Evolutionary conservation across 2,329 filamentous ascomycete genomes (phyloP).

Genomic region (Pseudogymnoascus sp.): DNA sequence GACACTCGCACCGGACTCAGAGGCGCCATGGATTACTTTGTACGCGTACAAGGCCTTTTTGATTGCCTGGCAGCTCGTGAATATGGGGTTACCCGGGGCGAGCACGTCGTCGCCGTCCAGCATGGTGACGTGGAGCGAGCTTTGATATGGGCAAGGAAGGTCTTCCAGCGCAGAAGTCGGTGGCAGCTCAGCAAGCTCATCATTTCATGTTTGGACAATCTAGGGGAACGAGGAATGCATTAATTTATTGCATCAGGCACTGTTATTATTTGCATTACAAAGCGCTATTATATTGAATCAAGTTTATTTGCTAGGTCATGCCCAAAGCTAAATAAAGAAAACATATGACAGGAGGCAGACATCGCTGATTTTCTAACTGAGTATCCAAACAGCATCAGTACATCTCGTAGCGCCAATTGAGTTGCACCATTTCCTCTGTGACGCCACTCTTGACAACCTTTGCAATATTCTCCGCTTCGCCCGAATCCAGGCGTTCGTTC

Average conservation of each 20-base stretch:
- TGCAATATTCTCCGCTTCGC: conserved; percentile 31
- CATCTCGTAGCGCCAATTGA: conserved; percentile 40
- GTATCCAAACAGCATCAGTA: conserved; percentile 26
- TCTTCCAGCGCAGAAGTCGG: conserved; percentile 27
- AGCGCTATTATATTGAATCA: conserved; percentile 4
- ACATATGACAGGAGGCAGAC: not conserved
- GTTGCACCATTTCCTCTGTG: conserved; percentile 37
- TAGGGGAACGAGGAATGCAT: conserved; percentile 13
- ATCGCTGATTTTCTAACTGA: not conserved
- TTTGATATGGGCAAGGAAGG: conserved; percentile 29
- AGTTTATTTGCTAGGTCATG: not conserved
- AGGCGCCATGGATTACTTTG: conserved; percentile 35
- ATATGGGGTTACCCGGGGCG: conserved; percentile 27
- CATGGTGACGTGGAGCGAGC: conserved; percentile 29
- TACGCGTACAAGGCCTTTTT: conserved; percentile 37
- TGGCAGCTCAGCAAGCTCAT: conserved; percentile 31
- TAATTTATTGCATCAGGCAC: not conserved
- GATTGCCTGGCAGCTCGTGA: conserved; percentile 35
- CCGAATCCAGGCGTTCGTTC: conserved; percentile 34
- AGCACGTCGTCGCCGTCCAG: conserved; percentile 28
- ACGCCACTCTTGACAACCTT: conserved; percentile 37
- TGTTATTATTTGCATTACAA: not conserved
- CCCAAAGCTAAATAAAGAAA: not conserved
- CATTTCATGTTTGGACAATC: conserved; percentile 26
- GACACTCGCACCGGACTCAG: conserved; percentile 20